Conservation (phyloP, 192 early-diverging fungal genomes). For the Entomortierella parvispora region DNA sequence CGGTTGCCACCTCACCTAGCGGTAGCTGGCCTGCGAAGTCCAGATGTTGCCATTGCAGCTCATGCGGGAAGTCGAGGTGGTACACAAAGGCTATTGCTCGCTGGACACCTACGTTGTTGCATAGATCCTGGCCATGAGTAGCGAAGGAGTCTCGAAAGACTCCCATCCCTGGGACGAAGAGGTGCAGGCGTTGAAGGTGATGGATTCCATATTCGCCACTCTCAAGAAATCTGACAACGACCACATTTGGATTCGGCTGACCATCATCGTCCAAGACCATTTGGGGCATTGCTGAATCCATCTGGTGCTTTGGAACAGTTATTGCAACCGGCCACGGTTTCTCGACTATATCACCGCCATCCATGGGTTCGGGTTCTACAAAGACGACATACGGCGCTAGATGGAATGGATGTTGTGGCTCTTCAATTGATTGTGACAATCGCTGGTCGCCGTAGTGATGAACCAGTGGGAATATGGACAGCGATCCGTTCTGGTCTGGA, state of each 20-base stretch:
- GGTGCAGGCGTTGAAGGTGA: constrained; percentile 18
- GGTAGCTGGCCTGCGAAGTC: constrained; percentile 1
- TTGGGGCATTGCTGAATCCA: constrained; percentile 18
- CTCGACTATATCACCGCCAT: no score
- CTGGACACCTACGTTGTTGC: constrained; percentile 13
- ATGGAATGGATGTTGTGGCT: constrained; percentile 18
- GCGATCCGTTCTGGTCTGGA: no score
- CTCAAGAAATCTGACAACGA: constrained; percentile 31
- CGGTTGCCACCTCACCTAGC: constrained; percentile 4
- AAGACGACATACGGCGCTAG: constrained; percentile 32
- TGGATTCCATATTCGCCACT: constrained; percentile 12
- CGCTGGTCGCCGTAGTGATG: not conserved
- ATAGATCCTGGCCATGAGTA: constrained; percentile 2
- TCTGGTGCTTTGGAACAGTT: constrained; percentile 21
- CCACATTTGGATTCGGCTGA: constrained; percentile 3
- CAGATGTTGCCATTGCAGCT: constrained; percentile 18
- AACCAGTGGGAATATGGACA: no score
- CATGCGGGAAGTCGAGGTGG: not conserved
- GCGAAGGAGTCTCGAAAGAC: constrained; percentile 6
- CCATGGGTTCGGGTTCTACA: constrained; percentile 17
- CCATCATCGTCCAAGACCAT: not conserved
- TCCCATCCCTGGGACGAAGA: constrained; percentile 13
- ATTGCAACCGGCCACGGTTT: constrained; percentile 30
- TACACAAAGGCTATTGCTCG: constrained; percentile 15
- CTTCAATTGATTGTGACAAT: no score